Base-by-base conservation (phyloP, 2,329 filamentous ascomycete species). In the Bipolaris gigantea region DNA sequence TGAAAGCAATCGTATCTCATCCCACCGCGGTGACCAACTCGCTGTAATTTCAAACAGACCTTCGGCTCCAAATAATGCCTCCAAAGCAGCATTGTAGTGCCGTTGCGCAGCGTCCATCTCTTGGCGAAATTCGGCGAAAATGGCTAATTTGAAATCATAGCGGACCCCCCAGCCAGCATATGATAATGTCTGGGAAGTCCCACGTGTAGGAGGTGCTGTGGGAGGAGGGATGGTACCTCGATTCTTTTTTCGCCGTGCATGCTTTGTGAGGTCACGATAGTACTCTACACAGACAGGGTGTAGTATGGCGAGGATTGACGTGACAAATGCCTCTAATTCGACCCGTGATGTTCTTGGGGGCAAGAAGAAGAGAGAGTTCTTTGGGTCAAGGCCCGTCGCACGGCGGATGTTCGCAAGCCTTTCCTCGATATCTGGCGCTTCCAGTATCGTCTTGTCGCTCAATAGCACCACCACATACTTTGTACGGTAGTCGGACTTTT, bases 241-340 rank as follows among this genome's bases (percentile, higher is more conserved):
- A 42, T 89, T 88, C 62, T 90, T 88, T 79, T 97, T 97, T 71
- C 94, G 89, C 62, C 92, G 85, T 9, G 89, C 83, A 78, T 96
- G 93, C 55, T 96, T 92, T n/a, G 91, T 92, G 11, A 97, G 81
- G 65, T 99, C 93, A 41, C 92, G 83, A 73, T 97, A 97, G 74
- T 97, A 96, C 65, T 99, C 94, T 41, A 93, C 79, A 18, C 90
- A 86, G 18, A 86, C 80, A 1, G 87, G 85, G 55, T 93, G 91
- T 40, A 97, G 74, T 1, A 87, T 83, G 2, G 84, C 79, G 42
- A 97, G 79, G 36, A 96, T 83, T 47, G 84, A 88, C 50, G 88
- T 85, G 0, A 89, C 85, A 60, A 93, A 91, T 7, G 86, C 84
- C 56, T 85, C 83, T 19, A 95, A 76, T 67, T 96, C 91, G 1